These are phyloP conservation scores for Pisolithus albus DNA, from an alignment of 768 basidiomycete genomes.

Conservation along the genomic window DNA sequence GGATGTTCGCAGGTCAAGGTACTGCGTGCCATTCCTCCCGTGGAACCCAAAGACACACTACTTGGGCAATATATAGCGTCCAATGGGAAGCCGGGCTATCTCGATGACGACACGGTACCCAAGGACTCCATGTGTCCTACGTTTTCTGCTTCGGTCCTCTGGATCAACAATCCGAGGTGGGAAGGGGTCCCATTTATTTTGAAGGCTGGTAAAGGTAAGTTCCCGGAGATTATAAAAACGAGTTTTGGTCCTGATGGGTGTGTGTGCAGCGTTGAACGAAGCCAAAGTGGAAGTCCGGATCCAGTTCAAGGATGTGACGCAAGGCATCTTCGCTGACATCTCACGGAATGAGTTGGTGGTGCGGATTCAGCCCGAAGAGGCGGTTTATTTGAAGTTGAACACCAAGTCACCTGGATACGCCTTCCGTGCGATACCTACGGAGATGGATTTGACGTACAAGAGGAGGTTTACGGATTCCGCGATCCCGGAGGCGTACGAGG, in stretches of 20 bases:
- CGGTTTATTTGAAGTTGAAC: slow-evolving; percentile 96
- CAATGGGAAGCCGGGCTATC: slow-evolving; percentile 96
- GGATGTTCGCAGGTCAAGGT: slow-evolving; percentile 76
- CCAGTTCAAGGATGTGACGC: slow-evolving; percentile 96
- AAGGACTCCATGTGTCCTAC: slow-evolving; percentile 90
- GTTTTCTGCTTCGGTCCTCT: slow-evolving; percentile 83
- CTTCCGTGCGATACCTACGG: slow-evolving; percentile 86
- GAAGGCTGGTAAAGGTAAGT: slow-evolving; percentile 92
- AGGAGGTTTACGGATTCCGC: slow-evolving; percentile 82
- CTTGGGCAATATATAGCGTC: slow-evolving; percentile 91
- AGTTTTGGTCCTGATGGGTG: not conserved
- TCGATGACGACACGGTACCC: slow-evolving; percentile 94
- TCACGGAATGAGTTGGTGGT: slow-evolving; percentile 96
- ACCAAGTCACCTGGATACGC: slow-evolving; percentile 87
- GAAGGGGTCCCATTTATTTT: slow-evolving; percentile 98
- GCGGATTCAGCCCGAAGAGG: slow-evolving; percentile 93
- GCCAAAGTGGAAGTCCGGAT: slow-evolving; percentile 98
- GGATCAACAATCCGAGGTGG: slow-evolving; percentile 95
- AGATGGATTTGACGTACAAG: slow-evolving; percentile 99
- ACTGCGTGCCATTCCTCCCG: slow-evolving; percentile 81
- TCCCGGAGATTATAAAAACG: not conserved
- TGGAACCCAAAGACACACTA: slow-evolving; percentile 70
- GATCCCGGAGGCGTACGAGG: slow-evolving; percentile 97
- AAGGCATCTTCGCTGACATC: slow-evolving; percentile 95
- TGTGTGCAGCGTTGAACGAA: slow-evolving; percentile 78